Base-by-base conservation (phyloP, 352 stramenopile species). In the Phytophthora quininea region DNA sequence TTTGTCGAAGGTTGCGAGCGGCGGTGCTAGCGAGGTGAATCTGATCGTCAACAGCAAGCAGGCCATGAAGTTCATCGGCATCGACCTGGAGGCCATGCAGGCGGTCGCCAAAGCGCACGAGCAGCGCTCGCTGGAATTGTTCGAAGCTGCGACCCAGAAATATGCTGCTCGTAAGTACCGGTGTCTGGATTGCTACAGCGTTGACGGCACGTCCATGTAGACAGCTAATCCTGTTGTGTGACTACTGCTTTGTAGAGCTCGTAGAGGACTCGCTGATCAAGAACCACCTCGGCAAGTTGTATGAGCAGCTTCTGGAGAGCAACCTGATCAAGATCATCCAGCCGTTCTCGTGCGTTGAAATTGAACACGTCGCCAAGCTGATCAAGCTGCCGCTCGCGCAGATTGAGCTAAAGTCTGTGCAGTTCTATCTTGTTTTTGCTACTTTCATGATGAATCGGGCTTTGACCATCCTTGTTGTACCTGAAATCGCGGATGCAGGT, bases 281-380 rank as follows among this genome's bases (percentile, higher is more conserved):
- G 69, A 94, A 97, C 76, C 98, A 99, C 82, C 75, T 99, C 33
- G 83, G 95, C 46, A 95, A 98, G 66, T 88, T 99, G 19, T 98
- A 99, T 76, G 97, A 99, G 64, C 95, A 99, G 73, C 83, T 99
- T 30, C 81, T 99, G 10, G 98, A 99, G 71, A 97, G 89, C 49
- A 99, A 99, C 79, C 78, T 99, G 54, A 97, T 99, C 77, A 98
- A 99, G 71, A 98, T 99, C 69, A 99, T 99, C 64, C 97, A 99
- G 83, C 97, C 97, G 12, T 99, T 98, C 73, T 98, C 91, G 30
- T 98, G 94, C 71, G 93, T 98, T 32, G 96, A 99, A 76, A 98
- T 99, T 54, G 84, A 82, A 49, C 97, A 99, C 74, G 93, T 99
- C 31, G 97, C 98, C 8, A 89, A 93, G 60, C 76, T 99, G 40